Base-by-base conservation (phyloP, 192 early-diverging fungal species). In the Allomyces javanicus region DNA sequence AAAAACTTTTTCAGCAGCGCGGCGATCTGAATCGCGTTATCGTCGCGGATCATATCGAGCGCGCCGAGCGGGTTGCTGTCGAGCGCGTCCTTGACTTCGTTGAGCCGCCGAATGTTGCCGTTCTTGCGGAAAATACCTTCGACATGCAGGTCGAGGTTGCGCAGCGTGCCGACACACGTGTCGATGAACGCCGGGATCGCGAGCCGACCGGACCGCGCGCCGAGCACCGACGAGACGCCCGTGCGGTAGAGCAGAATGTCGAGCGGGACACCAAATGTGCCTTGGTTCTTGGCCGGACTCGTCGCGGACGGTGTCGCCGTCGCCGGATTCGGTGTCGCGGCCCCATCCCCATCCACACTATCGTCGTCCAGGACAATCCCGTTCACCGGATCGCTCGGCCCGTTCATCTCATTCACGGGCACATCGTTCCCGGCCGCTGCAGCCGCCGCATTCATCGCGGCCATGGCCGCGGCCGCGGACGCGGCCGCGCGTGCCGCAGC, bases 101-200 rank as follows among this genome's bases (percentile, higher is more conserved):
- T 94, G 64, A 98, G 75, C 21, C 88, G 77, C 67, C 90, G 74
- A 69, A 98, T 94, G 69, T 98, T 98, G 9, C 96, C 96, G 72
- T 97, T 98, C 76, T 97, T 97, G 68, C 96, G 76, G 79, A 98
- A 98, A 11, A 97, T 89, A 9, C 96, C 96, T 71, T 97, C 94
- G 22, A 89, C 84, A 0, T 84, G 81, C 79, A 98, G 78, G 70
- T 82, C 67, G 70, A 77, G 88, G 62, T 79, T 76, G 61, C 83
- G 79, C 81, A 98, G 77, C 7, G 83, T 81, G 19, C 77, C 75
- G 66, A 97, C 85, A 64, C 86, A 85, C 66, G 81, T 74, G 58
- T 96, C 91, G 61, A 97, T 78, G 76, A 96, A 86, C 72, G 81
- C 77, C 24, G 96, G 94, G 61, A 99, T 83, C 11, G 81, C 74